Evolutionary conservation across 305 asterid genomes (phyloP).

Genomic region (Fraxinus sp.): DNA sequence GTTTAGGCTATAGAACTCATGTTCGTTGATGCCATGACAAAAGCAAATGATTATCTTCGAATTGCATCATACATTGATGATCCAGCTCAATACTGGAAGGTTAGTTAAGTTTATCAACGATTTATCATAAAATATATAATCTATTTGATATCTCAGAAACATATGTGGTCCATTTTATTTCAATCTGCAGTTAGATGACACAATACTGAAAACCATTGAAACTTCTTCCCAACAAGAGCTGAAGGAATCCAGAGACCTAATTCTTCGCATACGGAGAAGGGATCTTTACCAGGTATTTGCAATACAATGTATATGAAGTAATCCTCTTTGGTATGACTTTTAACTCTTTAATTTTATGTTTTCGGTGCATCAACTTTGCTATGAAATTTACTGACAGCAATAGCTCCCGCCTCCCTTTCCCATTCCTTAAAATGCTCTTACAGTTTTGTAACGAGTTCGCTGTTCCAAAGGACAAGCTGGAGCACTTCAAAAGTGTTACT

Average conservation of each 20-base stretch:
- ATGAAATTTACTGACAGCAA: conserved; percentile 6
- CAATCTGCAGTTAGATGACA: conserved; percentile 72
- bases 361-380: neutral
- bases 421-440: conserved; percentile 25
- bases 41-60: conserved; percentile 63
- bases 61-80: conserved; percentile 63
- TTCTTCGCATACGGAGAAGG: conserved; percentile 78
- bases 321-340: neutral
- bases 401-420: conserved; percentile 3
- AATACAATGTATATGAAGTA: conserved; percentile 5
- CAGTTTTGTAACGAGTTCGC: conserved; percentile 91
- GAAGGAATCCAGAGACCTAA: conserved; percentile 81
- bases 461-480: conserved; percentile 81
- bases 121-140: conserved; percentile 4
- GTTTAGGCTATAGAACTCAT: conserved; percentile 83
- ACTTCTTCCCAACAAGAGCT: conserved; percentile 57
- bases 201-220: conserved; percentile 74
- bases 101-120: conserved; percentile 27
- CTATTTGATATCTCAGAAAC: conserved; percentile 15
- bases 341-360: neutral
- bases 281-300: conserved; percentile 79
- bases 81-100: conserved; percentile 87
- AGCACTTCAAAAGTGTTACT: conserved; percentile 59
- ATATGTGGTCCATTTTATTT: conserved; percentile 1
- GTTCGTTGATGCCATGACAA: conserved; percentile 77